These are phyloP conservation scores for Colletotrichum falcatum DNA, from an alignment of 2,329 filamentous ascomycete genomes.

Conservation along the genomic window DNA sequence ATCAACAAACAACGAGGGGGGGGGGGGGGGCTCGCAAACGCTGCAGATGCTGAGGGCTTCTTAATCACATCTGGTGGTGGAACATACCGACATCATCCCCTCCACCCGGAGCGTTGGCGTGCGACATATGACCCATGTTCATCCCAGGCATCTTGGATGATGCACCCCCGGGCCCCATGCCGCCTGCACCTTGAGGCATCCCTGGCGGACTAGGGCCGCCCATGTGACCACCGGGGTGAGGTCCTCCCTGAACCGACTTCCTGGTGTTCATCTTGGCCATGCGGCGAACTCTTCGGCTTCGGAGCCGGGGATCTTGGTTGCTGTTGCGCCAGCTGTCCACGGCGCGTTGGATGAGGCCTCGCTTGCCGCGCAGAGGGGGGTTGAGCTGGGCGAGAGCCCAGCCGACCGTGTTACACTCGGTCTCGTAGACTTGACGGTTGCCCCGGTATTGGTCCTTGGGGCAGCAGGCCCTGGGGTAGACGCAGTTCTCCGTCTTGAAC, in stretches of 20 bases:
- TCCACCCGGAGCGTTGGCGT: conserved; percentile 74
- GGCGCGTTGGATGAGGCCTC: conserved; percentile 94
- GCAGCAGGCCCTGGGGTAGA: conserved; percentile 95
- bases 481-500: conserved; percentile 98
- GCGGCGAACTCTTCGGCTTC: conserved; percentile 90
- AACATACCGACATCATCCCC: conserved; percentile 98
- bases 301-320: conserved; percentile 92
- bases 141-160: conserved; percentile 74
- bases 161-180: conserved; percentile 69
- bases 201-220: conserved; percentile 74
- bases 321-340: conserved; percentile 99
- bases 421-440: conserved; percentile 96
- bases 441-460: conserved; percentile 96
- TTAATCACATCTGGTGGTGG: conserved; percentile 88
- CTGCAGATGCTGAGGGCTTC: conserved; percentile 53
- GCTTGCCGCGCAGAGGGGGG: conserved; percentile 88
- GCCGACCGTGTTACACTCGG: conserved; percentile 99
- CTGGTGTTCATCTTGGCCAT: conserved; percentile 97
- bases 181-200: conserved; percentile 71
- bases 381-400: conserved; percentile 97
- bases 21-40: conserved; percentile 45
- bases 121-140: conserved; percentile 78
- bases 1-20: conserved; percentile 41
- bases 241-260: conserved; percentile 74
- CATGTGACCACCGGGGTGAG: conserved; percentile 73